Base-by-base conservation (phyloP, 805 yeast genomes). In the Candida odintsovae region DNA sequence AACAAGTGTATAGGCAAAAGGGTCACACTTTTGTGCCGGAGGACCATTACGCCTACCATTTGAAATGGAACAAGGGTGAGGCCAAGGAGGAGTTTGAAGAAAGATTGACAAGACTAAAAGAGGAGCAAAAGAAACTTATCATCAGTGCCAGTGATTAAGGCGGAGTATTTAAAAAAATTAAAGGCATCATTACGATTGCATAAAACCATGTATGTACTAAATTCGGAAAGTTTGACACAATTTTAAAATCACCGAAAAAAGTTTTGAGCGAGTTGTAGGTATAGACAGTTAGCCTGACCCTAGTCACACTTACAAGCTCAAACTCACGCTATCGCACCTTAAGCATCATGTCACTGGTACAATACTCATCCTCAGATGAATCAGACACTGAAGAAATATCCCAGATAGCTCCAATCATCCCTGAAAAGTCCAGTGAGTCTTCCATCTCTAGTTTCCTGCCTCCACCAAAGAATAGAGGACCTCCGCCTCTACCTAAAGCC, bases 1-100 rank as follows among this genome's bases (percentile, higher is more conserved):
- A 67, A 48, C 61, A 64, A 38, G 40, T 68, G 3, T 61, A 53
- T 45, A 70, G 70, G 22, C 47, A 44, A 10, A 56, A 57, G 25
- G 59, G 58, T 8, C 57, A 48, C 18, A 42, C 25, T 6, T 45
- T 39, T 19, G 37, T 58, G 13, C 44, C n/a, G n/a, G n/a, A 47
- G 26, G 52, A 44, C 26, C 61, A 57, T 37, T 46, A 46, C 26
- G 45, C 48, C 23, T 46, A 46, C 23, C 39, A 38, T 12, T 38
- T 46, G 19, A 44, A 38, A 42, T 46, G 48, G 48, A 42, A 28
- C 36, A 35, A 40, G 6, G 49, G 49, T 18, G 47, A 36, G 11
- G 35, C 44, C 9, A 46, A 46, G 20, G 43, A 46, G 16, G 36
- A 43, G 4, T 46, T 46, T 29, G 46, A 64, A 65, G 63, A 55